These are phyloP conservation scores for Boletus speciosus DNA, from an alignment of 768 basidiomycete genomes.

Conservation along the genomic window DNA sequence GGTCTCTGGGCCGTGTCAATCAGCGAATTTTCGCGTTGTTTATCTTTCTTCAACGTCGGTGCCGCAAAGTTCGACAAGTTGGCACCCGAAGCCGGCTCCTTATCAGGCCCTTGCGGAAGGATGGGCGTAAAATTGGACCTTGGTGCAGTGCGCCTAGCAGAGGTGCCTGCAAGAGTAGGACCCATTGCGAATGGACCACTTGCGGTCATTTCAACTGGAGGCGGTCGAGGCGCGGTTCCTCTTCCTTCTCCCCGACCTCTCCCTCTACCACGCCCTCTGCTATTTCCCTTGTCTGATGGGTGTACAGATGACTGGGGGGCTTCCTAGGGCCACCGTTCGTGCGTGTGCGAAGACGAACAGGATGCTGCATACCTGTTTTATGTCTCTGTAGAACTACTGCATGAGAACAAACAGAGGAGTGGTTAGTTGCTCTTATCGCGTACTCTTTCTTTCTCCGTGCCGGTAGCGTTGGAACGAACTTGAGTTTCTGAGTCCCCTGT, in stretches of 20 bases:
- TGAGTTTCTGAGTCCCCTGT: constrained; percentile 71
- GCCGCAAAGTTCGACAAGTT: constrained; percentile 49
- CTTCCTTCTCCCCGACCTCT: constrained; percentile 54
- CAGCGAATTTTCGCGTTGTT: constrained; percentile 29
- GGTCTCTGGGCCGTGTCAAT: constrained; percentile 22
- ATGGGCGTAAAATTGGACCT: constrained; percentile 56
- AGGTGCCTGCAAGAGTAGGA: constrained; percentile 63
- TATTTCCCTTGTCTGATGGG: constrained; percentile 40
- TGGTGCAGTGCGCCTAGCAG: constrained; percentile 45
- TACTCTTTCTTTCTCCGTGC: constrained; percentile 78
- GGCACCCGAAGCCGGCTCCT: constrained; percentile 41
- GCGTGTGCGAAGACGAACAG: neutral
- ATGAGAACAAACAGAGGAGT: constrained; percentile 5
- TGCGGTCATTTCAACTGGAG: constrained; percentile 71
- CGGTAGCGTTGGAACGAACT: constrained; percentile 76
- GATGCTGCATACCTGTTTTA: constrained; percentile 52
- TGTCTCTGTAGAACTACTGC: constrained; percentile 44
- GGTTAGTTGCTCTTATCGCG: constrained; percentile 32
- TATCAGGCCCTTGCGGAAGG: constrained; percentile 38
- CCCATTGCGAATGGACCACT: constrained; percentile 89
- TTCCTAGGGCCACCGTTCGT: constrained; percentile 41
- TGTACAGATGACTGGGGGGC: constrained; percentile 33
- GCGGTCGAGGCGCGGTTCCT: constrained; percentile 41
- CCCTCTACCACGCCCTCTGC: constrained; percentile 45
- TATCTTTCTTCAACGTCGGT: constrained; percentile 48